These are phyloP conservation scores for Auricularia sp. DNA, from an alignment of 768 basidiomycete species.

Conservation along the genomic window DNA sequence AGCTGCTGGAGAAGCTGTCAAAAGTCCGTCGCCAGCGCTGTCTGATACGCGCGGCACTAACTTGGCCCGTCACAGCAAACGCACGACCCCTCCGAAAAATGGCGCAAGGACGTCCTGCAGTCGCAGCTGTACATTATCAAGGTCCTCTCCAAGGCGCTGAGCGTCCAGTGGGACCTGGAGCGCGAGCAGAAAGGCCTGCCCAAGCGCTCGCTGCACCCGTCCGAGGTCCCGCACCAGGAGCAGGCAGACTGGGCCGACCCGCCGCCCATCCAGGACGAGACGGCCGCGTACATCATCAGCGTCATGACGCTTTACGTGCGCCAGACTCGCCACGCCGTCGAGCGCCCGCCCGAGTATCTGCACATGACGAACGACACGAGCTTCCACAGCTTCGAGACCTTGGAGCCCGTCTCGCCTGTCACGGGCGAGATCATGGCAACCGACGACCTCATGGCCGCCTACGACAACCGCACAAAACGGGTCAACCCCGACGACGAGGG, in stretches of 20 bases:
- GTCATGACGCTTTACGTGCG: conserved; percentile 76
- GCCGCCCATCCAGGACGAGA: conserved; percentile 69
- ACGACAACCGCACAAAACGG: no score
- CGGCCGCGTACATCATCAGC: conserved; percentile 71
- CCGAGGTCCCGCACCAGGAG: conserved; percentile 13
- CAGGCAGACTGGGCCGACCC: conserved; percentile 48
- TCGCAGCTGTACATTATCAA: conserved; percentile 80
- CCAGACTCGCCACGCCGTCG: conserved; percentile 53
- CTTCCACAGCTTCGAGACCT: conserved; percentile 63
- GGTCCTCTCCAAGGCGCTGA: conserved; percentile 66
- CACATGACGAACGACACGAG: conserved; percentile 51
- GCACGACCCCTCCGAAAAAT: conserved; percentile 36
- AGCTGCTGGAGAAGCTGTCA: conserved; percentile 71
- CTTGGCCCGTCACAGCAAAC: conserved; percentile 33
- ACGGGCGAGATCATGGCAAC: conserved; percentile 1
- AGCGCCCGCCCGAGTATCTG: conserved; percentile 47
- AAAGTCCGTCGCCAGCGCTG: conserved; percentile 38
- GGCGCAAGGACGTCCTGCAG: conserved; percentile 65
- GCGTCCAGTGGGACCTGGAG: conserved; percentile 59
- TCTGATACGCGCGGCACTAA: not conserved
- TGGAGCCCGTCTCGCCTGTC: conserved; percentile 22
- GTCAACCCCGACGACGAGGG: no score
- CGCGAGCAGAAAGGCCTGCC: conserved; percentile 29
- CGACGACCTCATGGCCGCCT: not conserved
- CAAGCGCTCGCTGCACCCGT: conserved; percentile 17